Base-by-base conservation (phyloP, 1,284 basidiomycete genomes). In the Lignosus rhinocerotis region DNA sequence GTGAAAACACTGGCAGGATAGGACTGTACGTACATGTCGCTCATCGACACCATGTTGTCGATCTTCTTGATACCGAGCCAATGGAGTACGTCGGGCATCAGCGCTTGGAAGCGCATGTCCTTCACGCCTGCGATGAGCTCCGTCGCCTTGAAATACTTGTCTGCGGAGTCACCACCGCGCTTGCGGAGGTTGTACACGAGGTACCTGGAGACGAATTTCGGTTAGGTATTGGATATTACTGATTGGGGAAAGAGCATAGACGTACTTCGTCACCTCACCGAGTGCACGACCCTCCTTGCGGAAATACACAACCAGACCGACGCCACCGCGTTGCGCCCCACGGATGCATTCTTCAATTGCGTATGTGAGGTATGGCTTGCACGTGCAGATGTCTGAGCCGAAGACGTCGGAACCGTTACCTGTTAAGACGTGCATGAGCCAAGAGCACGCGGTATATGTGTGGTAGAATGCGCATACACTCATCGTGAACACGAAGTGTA, bases 151-250 rank as follows among this genome's bases (percentile, higher is more conserved):
- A 98, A 98, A 79, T 98, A 98, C 70, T 90, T 88, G 71, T 93
- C 88, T 0, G 96, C 96, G 1, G 86, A 87, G 76, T 98, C 96
- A 6, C 93, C 94, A 2, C 92, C 93, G 41, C 96, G 87, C 77
- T 98, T 98, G 61, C 96, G 90, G 11, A 95, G 84, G 76, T 98
- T 98, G 78, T 98, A 98, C 7, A 96, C 92, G 53, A 94, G 84
- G 75, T 93, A 93, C 70, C 85, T 87, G 55, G n/a, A 10, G 31
- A 17, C 34, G 7, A n/a, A n/a, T n/a, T n/a, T n/a, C n/a, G n/a
- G n/a, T n/a, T 39, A 38, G 34, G 25, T n/a, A 38, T 11, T 31
- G 19, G 44, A 38, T n/a, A 51, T 30, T 30, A 42, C 19, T 9
- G 17, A 21, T 42, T 2, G 41, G n/a, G 12, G 41, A 19, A 6